A percentile compares a stretch with the other conserved stretches of the same genome.
Conservation (phyloP, 2,329 filamentous ascomycete species). For the Calonectria pseudoturangicola region DNA sequence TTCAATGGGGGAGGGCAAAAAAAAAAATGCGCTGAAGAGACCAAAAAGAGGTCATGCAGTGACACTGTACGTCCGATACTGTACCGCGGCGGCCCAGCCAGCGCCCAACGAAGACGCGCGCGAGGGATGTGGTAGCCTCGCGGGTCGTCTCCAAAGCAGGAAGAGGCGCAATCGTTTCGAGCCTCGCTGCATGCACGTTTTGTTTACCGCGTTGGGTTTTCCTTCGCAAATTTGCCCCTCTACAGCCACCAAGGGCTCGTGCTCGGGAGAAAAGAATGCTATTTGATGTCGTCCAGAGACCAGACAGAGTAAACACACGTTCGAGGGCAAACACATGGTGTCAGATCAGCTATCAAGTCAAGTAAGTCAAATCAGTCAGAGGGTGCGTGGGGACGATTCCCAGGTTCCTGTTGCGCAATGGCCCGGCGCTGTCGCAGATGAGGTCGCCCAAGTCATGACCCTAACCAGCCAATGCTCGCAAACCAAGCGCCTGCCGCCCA, state of each 20-base stretch:
- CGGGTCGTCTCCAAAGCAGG: not conserved
- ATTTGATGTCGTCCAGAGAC: not conserved
- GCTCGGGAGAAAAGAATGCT: conserved; percentile 16
- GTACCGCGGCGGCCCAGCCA: conserved; percentile 6
- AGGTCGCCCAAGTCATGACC: conserved; percentile 31
- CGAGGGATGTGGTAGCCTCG: conserved; percentile 4
- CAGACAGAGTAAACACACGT: conserved; percentile 1
- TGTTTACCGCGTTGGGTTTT: conserved; percentile 2
- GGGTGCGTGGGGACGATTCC: conserved; percentile 21
- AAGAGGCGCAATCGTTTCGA: conserved; percentile 1
- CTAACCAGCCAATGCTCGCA: conserved; percentile 21
- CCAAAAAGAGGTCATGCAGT: conserved; percentile 11
- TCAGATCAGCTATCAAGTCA: conserved; percentile 14
- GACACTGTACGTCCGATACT: conserved; percentile 26
- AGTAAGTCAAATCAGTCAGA: conserved; percentile 1
- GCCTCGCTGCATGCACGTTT: conserved; percentile 9
- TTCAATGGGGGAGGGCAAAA: conserved; percentile 4
- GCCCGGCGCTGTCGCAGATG: conserved; percentile 28
- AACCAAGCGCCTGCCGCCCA: conserved; percentile 27
- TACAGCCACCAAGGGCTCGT: conserved; percentile 17
- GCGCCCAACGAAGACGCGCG: not conserved
- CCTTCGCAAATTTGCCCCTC: conserved; percentile 18
- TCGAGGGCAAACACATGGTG: conserved; percentile 7
- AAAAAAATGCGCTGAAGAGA: conserved; percentile 22
- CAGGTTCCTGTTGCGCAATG: not conserved